phyloP scores from a whole-genome alignment of 2,329 filamentous ascomycete genomes.

The Aureobasidium sp. region DNA sequence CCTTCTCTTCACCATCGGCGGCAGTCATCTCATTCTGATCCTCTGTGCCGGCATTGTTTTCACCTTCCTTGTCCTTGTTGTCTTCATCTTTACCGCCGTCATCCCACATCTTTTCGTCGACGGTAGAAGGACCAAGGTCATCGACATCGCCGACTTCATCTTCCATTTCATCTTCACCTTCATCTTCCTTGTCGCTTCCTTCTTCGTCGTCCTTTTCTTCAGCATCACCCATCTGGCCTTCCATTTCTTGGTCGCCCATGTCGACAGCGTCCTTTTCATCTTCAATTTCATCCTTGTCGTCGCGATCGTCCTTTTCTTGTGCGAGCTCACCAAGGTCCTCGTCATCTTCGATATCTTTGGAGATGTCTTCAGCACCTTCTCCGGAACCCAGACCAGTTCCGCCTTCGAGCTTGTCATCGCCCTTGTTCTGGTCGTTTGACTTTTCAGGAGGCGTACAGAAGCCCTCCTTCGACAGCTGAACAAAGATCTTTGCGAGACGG shows the following conservation, averaged over 20 bases:
- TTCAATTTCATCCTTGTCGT: constrained; percentile 56
- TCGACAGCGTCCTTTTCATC: constrained; percentile 82
- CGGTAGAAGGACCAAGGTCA: constrained; percentile 77
- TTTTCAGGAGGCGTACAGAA: constrained; percentile 89
- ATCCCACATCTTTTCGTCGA: constrained; percentile 99
- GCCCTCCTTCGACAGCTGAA: constrained; percentile 71
- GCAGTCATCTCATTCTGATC: constrained; percentile 41
- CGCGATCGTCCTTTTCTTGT: constrained; percentile 63
- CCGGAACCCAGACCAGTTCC: constrained; percentile 94
- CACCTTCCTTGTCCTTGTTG: constrained; percentile 72
- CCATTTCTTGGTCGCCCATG: constrained; percentile 85
- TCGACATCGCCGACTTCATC: constrained; percentile 88
- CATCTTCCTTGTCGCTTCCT: constrained; percentile 56
- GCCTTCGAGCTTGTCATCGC: constrained; percentile 71
- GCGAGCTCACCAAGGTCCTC: constrained; percentile 90
- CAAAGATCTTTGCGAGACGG: constrained; percentile 68
- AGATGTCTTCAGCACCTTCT: constrained; percentile 93
- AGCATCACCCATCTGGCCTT: constrained; percentile 69
- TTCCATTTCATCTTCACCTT: constrained; percentile 67
- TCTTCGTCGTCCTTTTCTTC: constrained; percentile 37
- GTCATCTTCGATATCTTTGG: constrained; percentile 89
- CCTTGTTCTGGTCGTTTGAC: constrained; percentile 34
- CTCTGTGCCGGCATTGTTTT: constrained; percentile 46
- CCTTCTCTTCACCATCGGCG: constrained; percentile 40
- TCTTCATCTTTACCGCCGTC: constrained; percentile 61